phyloP scores from a whole-genome alignment of 2,329 filamentous ascomycete genomes.

The Ophiostoma sp. region DNA sequence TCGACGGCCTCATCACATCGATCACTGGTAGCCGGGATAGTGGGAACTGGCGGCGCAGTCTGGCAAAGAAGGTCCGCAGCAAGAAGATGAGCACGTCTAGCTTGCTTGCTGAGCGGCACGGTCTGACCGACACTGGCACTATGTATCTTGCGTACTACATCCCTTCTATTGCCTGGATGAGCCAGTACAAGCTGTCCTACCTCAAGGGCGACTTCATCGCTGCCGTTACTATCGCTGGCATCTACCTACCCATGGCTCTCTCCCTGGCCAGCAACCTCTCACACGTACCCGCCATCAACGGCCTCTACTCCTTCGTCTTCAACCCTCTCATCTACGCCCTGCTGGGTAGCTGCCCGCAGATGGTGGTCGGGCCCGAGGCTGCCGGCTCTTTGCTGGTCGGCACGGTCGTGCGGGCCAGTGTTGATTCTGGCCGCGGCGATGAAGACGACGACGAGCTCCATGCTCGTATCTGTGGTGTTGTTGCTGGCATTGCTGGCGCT shows the following conservation, averaged over 20 bases:
- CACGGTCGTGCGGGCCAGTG: conserved; percentile 72
- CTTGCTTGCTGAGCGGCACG: conserved; percentile 64
- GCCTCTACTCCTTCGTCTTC: conserved; percentile 89
- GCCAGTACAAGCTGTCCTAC: conserved; percentile 76
- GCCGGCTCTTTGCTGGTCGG: conserved; percentile 87
- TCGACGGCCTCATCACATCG: conserved; percentile 39
- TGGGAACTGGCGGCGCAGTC: conserved; percentile 46
- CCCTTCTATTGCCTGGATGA: conserved; percentile 84
- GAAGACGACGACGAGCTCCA: conserved; percentile 63
- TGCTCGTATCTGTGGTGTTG: conserved; percentile 78
- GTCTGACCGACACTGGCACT: conserved; percentile 63
- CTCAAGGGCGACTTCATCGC: conserved; percentile 81
- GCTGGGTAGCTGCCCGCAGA: conserved; percentile 83
- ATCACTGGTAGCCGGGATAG: conserved; percentile 37
- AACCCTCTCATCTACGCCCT: conserved; percentile 87
- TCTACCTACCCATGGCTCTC: conserved; percentile 95
- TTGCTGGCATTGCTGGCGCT: conserved; percentile 79
- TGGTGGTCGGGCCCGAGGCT: conserved; percentile 92
- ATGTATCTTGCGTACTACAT: conserved; percentile 95
- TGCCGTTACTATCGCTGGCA: conserved; percentile 92
- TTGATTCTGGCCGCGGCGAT: conserved; percentile 59
- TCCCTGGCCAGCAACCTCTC: conserved; percentile 89
- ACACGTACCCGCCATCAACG: conserved; percentile 88
- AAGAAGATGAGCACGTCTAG: conserved; percentile 69
- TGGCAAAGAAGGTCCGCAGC: conserved; percentile 29